Base-by-base conservation (phyloP, 148 eudicot species). In the Limonium bicolor region DNA sequence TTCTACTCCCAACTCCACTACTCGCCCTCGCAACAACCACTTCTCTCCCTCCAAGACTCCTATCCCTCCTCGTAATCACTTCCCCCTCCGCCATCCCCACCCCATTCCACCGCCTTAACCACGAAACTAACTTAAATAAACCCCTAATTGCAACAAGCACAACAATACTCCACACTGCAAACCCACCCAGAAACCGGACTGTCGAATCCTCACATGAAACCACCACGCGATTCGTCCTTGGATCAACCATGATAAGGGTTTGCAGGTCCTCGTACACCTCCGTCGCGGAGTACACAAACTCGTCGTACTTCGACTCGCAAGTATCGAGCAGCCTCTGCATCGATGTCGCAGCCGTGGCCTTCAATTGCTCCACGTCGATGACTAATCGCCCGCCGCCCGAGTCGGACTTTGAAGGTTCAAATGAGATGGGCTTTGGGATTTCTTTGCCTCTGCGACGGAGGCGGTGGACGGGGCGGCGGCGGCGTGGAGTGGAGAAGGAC, bases 31-130 rank as follows among this genome's bases (percentile, higher is more conserved):
- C 86, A 10, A 88, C 92, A 44, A 77, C 66, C 26, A 88, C 96
- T 43, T 79, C 92, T 41, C 51, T 80, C 12, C 96, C 96, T 13
- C 94, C 96, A 33, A 88, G 53, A 53, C 96, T 88, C 65, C 96
- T 64, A 59, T 88, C 96, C 45, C 86, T 69, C 74, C 80, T 77
- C 57, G 34, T 29, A 22, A 88, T 59, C 51, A 83, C 50, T 48
- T 41, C 64, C 25, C 90, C 46, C 80, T 63, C 67, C 77, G 74
- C 59, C 37, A 26, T 16, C 77, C 59, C 62, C 74, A 39, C 48
- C 31, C 64, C 18, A 45, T 71, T 4, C 62, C 51, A 22, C 53
- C 58, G 39, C 7, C 64, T 20, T 37, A 73, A 70, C 50, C 67
- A 65, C 45, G 60, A 56, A 33, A 56, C 70, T 28, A 67, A 40